These are phyloP conservation scores for Penicillium sp. DNA, from an alignment of 2,329 filamentous ascomycete species.

Conservation along the genomic window DNA sequence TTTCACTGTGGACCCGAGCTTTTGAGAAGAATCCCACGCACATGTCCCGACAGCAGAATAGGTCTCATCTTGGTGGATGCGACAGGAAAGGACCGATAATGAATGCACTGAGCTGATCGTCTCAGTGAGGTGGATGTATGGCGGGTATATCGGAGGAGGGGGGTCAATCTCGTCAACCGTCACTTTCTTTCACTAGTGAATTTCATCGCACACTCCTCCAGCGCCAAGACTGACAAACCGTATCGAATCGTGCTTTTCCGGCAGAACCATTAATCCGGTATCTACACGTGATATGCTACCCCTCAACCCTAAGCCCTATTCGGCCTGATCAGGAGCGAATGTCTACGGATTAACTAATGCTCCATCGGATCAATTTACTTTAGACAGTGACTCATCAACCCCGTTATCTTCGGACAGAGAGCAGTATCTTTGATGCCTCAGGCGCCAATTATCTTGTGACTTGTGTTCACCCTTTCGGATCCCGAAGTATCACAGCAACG, in stretches of 20 bases:
- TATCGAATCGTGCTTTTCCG: conserved; percentile 25
- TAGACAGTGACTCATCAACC: not conserved
- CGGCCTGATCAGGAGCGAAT: not conserved
- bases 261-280: conserved; percentile 27
- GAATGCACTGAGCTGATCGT: conserved; percentile 18
- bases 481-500: conserved; percentile 1
- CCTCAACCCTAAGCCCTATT: conserved; percentile 26
- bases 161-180: conserved; percentile 32
- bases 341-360: not conserved
- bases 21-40: conserved; percentile 40
- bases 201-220: conserved; percentile 43
- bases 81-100: conserved; percentile 22
- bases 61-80: conserved; percentile 75
- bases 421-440: not conserved
- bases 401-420: too few relatives aligned
- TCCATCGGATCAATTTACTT: not conserved
- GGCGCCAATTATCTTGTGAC: not conserved
- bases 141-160: conserved; percentile 29
- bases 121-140: conserved; percentile 24
- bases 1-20: conserved; percentile 21
- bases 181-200: conserved; percentile 36
- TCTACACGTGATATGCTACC: conserved; percentile 25
- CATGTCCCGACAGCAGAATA: conserved; percentile 92
- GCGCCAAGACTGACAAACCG: conserved; percentile 33
- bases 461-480: not conserved